Percentiles rank a stretch among this genome's conserved stretches.
These are phyloP conservation scores for Mangifera indica DNA, from an alignment of 345 rosid species.

Conservation along the genomic window DNA sequence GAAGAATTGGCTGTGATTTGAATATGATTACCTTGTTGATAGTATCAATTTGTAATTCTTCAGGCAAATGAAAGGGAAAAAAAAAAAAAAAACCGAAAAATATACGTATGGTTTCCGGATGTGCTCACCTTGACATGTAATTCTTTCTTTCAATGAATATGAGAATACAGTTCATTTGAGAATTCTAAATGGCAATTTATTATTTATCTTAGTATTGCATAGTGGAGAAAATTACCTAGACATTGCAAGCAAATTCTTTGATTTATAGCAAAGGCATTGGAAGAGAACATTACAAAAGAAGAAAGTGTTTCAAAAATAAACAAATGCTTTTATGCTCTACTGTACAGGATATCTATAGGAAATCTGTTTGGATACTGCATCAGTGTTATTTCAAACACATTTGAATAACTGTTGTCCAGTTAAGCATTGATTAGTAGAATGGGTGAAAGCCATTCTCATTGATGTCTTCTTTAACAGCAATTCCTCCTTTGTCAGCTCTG, in stretches of 20 bases:
- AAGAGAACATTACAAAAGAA: neutral
- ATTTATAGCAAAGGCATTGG: neutral
- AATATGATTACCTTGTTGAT: neutral
- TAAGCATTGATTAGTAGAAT: conserved; percentile 20
- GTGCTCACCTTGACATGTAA: too few relatives aligned
- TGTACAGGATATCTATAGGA: neutral
- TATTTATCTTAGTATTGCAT: too few relatives aligned
- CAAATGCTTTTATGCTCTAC: neutral
- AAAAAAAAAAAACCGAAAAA: too few relatives aligned
- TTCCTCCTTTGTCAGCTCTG: conserved; percentile 24
- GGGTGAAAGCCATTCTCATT: conserved; percentile 52
- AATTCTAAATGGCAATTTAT: too few relatives aligned
- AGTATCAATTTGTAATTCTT: neutral
- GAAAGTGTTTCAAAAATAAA: neutral
- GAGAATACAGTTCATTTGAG: too few relatives aligned
- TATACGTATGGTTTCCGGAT: too few relatives aligned
- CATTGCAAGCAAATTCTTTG: neutral
- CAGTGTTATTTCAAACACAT: conserved; percentile 6
- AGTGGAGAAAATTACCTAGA: neutral
- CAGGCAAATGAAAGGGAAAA: neutral
- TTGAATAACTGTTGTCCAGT: conserved; percentile 9
- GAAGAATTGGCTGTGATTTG: neutral
- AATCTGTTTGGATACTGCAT: neutral
- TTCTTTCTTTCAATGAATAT: too few relatives aligned
- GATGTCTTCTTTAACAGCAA: conserved; percentile 36